Conservation (phyloP, 192 early-diverging fungal genomes). For the Mortierella claussenii region DNA sequence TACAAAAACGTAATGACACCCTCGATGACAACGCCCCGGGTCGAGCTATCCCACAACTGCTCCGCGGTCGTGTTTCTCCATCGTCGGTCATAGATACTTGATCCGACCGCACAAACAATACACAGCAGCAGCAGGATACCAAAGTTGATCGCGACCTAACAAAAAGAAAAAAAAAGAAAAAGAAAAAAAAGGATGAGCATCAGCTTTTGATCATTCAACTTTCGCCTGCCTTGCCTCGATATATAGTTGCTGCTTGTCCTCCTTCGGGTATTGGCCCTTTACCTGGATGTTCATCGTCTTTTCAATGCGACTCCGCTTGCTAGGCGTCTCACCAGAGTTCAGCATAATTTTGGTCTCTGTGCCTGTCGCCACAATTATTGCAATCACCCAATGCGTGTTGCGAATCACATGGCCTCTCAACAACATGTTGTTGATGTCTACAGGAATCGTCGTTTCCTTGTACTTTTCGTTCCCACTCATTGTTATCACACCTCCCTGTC, state of each 20-base stretch:
- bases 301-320: constrained; percentile 90
- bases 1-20: constrained; percentile 56
- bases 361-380: constrained; percentile 86
- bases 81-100: constrained; percentile 24
- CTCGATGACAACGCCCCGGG: constrained; percentile 11
- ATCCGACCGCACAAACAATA: constrained; percentile 52
- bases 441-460: constrained; percentile 62
- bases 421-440: constrained; percentile 85
- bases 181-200: constrained; percentile 4
- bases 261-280: too few species aligned
- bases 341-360: constrained; percentile 92
- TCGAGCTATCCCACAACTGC: constrained; percentile 16
- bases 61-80: constrained; percentile 17
- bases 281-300: constrained; percentile 84
- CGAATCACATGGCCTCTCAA: constrained; percentile 89
- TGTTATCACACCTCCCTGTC: too few species aligned
- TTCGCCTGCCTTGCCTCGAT: too few species aligned
- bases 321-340: constrained; percentile 90
- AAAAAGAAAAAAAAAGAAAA: background rate
- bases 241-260: too few species aligned
- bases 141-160: constrained; percentile 56
- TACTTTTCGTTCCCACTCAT: constrained; percentile 3
- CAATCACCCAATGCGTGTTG: constrained; percentile 93
- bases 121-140: constrained; percentile 49
- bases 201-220: background rate